Evolutionary conservation across 768 basidiomycete genomes (phyloP).

Genomic region (Lactarius hengduanensis): DNA sequence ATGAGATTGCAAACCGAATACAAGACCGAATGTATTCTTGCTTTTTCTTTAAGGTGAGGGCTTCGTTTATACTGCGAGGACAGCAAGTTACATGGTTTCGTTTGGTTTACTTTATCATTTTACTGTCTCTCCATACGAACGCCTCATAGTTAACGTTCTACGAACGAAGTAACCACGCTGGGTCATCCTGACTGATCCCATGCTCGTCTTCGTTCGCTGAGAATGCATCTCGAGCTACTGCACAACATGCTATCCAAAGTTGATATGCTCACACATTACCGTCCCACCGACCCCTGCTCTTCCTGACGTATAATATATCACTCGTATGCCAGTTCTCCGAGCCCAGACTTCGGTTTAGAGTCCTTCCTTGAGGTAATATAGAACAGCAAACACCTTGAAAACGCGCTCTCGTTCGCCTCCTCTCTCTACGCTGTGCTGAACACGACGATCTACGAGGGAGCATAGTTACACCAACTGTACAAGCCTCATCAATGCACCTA

Average conservation of each 20-base stretch:
- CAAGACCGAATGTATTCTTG: no score
- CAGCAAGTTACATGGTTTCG: no score
- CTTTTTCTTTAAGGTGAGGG: no score
- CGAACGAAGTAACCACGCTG: no score
- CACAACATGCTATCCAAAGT: constrained; percentile 66
- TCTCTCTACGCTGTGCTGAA: constrained; percentile 78
- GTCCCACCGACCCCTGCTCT: constrained; percentile 62
- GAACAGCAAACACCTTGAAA: constrained; percentile 66
- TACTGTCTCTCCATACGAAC: no score
- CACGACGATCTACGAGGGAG: constrained; percentile 72
- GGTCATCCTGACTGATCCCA: no score
- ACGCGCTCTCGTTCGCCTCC: constrained; percentile 61
- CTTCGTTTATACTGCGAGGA: no score
- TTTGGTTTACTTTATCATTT: no score
- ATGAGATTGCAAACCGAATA: no score
- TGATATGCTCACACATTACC: constrained; percentile 83
- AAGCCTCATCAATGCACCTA: not conserved
- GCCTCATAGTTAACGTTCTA: no score
- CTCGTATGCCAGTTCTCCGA: no score
- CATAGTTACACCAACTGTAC: not conserved
- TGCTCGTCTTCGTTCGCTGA: constrained; percentile 68
- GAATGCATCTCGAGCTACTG: constrained; percentile 91
- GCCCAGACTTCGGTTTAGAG: constrained; percentile 69
- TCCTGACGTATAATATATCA: no score
- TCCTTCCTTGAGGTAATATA: constrained; percentile 77